Evolutionary conservation across 345 rosid species (phyloP).

Genomic region (Abelmoschus esculentus): DNA sequence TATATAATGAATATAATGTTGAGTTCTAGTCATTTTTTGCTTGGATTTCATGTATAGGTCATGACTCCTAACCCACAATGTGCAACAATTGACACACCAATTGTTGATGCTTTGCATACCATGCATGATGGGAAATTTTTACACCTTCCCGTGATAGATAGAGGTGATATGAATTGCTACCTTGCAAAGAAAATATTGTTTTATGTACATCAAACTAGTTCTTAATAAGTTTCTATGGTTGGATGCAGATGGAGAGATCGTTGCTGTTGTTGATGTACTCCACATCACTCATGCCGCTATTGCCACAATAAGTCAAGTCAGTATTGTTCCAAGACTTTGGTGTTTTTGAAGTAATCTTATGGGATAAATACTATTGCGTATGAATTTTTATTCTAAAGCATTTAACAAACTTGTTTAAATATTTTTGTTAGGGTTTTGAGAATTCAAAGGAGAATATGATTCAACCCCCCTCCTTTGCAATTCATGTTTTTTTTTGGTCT

Average conservation of each 20-base stretch:
- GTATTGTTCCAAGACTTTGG: constrained; percentile 9
- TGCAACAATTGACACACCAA: constrained; percentile 77
- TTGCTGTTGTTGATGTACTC: constrained; percentile 83
- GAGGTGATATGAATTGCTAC: constrained; percentile 39
- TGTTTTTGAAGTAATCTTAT: constrained; percentile 10
- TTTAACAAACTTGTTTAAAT: neutral
- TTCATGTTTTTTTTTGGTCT: constrained; percentile 3
- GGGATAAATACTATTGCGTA: neutral
- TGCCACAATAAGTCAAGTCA: constrained; percentile 63
- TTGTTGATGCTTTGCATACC: constrained; percentile 91
- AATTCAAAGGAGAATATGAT: neutral
- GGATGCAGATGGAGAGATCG: constrained; percentile 71
- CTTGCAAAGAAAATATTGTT: constrained; percentile 12
- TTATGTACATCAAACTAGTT: neutral
- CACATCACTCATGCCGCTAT: constrained; percentile 93
- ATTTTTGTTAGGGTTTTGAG: neutral
- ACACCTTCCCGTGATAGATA: constrained; percentile 89
- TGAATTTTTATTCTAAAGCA: neutral
- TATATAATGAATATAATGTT: neutral
- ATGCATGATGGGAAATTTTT: constrained; percentile 98
- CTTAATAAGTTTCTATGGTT: constrained; percentile 21
- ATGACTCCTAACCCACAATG: constrained; percentile 98
- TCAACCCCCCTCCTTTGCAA: neutral
- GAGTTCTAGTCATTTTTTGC: constrained; percentile 1
- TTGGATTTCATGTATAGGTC: constrained; percentile 41